Evolutionary conservation across 1,284 basidiomycete genomes (phyloP), one percentile per base, ranked within the genome.

Genomic region (Polyporus tsugae): DNA sequence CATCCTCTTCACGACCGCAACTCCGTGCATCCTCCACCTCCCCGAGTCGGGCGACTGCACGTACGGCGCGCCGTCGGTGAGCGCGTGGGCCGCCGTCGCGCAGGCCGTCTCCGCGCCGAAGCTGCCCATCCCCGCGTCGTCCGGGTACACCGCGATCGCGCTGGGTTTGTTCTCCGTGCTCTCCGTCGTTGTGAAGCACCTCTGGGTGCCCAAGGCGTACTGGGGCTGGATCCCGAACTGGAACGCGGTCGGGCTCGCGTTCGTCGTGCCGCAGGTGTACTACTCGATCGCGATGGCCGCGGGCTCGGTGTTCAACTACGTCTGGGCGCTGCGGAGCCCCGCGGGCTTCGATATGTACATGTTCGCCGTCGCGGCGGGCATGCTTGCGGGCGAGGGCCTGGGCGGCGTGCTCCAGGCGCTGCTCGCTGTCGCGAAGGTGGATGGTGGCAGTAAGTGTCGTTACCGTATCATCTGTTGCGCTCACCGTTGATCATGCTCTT

Each of bases 351-450:
- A 88, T 66, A 83, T 89, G 82, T 89, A 88, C 78, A 88, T 88
- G 79, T 91, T 89, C 75, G 85, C 89, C 44, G 74, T 90, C 69
- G 81, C 89, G 42, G 80, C 86, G 33, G 90, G 90, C 72, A 78
- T 91, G 72, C 82, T 91, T 60, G 89, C 90, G 25, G 90, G 90
- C 52, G 90, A 91, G 76, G 90, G 90, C 77, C 83, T 91, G 49
- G 90, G 88, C 25, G 90, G 90, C 75, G 89, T 91, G 49, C 83
- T 91, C 76, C 87, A 87, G 73, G 90, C 90, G 33, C 78, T 89
- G 9, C 78, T 88, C 29, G 85, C 85, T 33, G 79, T 87, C 60
- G 77, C 80, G 62, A 83, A 83, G 67, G 85, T 87, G 49, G 85
- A 86, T 68, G 86, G 86, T 52, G 75, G 77, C 52, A 80, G 83